Evolutionary conservation across 192 early-diverging fungal genomes (phyloP).

Genomic region (Rhizophagus sp.): DNA sequence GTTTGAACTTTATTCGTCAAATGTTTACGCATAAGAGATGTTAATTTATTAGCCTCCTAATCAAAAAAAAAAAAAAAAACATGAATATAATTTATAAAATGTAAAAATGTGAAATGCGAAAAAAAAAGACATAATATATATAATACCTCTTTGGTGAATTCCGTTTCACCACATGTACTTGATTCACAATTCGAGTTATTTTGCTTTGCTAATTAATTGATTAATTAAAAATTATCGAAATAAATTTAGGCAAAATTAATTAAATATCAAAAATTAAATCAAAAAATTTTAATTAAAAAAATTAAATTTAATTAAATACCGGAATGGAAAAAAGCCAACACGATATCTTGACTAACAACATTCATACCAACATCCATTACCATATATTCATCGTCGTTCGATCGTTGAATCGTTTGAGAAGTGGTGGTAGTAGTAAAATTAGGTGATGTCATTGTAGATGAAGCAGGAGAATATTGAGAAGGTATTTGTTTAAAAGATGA

Average conservation of each 20-base stretch:
- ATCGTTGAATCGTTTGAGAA: too few species aligned
- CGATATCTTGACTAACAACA: constrained; percentile 48
- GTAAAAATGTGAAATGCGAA: too few species aligned
- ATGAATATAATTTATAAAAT: too few species aligned
- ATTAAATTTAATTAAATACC: constrained; percentile 31
- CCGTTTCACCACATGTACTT: constrained; percentile 14
- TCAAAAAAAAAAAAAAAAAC: too few species aligned
- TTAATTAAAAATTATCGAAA: background rate
- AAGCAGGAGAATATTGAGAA: constrained; percentile 4
- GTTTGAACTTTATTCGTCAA: background rate
- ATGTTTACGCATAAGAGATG: constrained; percentile 1
- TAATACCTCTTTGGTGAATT: constrained; percentile 20
- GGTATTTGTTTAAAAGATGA: background rate
- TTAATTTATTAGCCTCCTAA: constrained; percentile 20
- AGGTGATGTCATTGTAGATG: background rate
- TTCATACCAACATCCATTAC: constrained; percentile 47
- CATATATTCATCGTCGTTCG: constrained; percentile 40
- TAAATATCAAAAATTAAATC: too few species aligned
- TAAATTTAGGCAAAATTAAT: too few species aligned
- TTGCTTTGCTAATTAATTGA: background rate
- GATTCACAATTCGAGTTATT: background rate
- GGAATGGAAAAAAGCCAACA: constrained; percentile 47
- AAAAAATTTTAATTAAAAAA: too few species aligned
- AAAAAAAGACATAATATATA: too few species aligned
- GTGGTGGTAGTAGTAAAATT: too few species aligned